Base-by-base conservation (phyloP, 192 early-diverging fungal species). In the Helicostylum pulchrum region DNA sequence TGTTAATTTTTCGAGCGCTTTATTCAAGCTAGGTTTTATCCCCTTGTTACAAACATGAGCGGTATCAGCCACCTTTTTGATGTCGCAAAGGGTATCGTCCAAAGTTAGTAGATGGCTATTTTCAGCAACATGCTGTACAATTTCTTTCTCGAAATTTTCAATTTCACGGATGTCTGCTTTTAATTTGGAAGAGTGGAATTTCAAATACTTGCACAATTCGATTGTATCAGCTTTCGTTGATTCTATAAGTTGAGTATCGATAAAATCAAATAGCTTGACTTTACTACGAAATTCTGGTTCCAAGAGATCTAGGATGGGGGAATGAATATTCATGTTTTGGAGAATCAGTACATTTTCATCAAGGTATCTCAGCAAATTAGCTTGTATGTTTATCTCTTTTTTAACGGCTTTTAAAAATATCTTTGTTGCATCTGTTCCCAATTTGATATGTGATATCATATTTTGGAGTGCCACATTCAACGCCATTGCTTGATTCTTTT, bases 381-480 rank as follows among this genome's bases (percentile, higher is more conserved):
- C 46, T 47, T 82, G 80, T 30, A 68, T 68, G 12, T 64, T 51
- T 1, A 60, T 32, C 82, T 80, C 36, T 5, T 39, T 39, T 39
- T 39, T 39, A 39, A 6, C 36, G 1, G 0, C 0, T 39, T 39
- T 39, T 39, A 10, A 9, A 66, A 84, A 78, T 15, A 46, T 69
- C 53, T 82, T 64, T 43, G 72, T 68, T n/a, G 61, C 69, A 32
- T 84, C 44, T 2, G 23, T 54, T 9, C 51, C 65, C 5, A 63
- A 69, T 64, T 54, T 67, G 36, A 68, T 75, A 49, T 84, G 80
- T 4, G 78, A 61, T 30, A 80, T 75, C 14, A 84, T 50, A 70
- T 82, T 84, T 7, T 76, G 74, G 1, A 82, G 26, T 3, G 80
- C 83, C 7, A 80, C 83, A 31, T 74, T 71, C 30, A 84, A 55